These are phyloP conservation scores for Cladorrhinum sp. DNA, from an alignment of 2,329 filamentous ascomycete genomes.

Conservation along the genomic window DNA sequence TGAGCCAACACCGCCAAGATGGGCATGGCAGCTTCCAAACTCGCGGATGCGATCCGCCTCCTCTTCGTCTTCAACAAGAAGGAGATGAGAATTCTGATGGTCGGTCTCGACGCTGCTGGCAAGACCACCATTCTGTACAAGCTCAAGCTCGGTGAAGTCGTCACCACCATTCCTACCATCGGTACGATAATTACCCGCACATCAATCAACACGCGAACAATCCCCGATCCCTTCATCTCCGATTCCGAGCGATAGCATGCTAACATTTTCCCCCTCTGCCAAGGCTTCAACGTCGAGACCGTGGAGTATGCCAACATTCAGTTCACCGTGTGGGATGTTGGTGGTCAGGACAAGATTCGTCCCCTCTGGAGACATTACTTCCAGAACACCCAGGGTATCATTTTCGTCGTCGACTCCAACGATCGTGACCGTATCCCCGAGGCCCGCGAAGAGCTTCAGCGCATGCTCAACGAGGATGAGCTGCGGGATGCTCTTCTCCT, in stretches of 20 bases:
- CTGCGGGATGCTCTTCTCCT: slow-evolving; percentile 94
- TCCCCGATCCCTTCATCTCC: not conserved
- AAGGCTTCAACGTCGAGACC: slow-evolving; percentile 99
- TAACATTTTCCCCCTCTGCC: slow-evolving; percentile 21
- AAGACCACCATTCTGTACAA: slow-evolving; percentile 99
- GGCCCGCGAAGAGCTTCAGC: slow-evolving; percentile 91
- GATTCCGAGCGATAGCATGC: slow-evolving; percentile 14
- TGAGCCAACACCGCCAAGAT: slow-evolving; percentile 61
- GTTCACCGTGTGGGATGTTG: slow-evolving; percentile 99
- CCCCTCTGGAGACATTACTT: slow-evolving; percentile 99
- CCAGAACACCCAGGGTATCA: slow-evolving; percentile 99
- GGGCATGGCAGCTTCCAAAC: slow-evolving; percentile 96
- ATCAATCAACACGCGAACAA: not conserved
- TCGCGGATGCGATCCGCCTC: slow-evolving; percentile 38
- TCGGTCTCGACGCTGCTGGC: slow-evolving; percentile 97
- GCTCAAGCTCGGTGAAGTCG: slow-evolving; percentile 98
- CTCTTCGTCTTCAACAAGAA: slow-evolving; percentile 61
- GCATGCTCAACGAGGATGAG: slow-evolving; percentile 99
- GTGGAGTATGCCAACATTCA: slow-evolving; percentile 99
- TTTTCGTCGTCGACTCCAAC: slow-evolving; percentile 99
- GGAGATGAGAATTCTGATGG: slow-evolving; percentile 99
- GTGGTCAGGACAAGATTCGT: slow-evolving; percentile 99
- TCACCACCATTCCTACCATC: slow-evolving; percentile 98
- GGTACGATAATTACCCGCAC: slow-evolving; percentile 53
- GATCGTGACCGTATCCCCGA: slow-evolving; percentile 98